Percentiles rank a stretch among this genome's conserved stretches.
phyloP scores from a whole-genome alignment of 192 early-diverging fungal species.

The Coemansia sp. region DNA sequence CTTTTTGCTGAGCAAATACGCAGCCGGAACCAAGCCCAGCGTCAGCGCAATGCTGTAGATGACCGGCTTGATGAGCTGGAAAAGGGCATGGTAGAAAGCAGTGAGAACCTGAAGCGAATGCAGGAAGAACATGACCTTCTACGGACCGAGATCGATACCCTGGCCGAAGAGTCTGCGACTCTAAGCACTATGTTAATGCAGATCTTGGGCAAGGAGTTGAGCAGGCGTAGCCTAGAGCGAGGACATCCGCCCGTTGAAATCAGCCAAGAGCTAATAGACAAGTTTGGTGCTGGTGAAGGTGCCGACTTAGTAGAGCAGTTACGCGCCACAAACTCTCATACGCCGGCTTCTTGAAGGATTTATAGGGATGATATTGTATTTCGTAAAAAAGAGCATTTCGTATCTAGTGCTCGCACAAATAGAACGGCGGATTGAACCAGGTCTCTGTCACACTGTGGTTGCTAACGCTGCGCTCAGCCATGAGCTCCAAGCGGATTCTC shows the following conservation, averaged over 20 bases:
- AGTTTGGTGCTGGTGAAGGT: slow-evolving; percentile 24
- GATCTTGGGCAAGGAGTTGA: slow-evolving; percentile 34
- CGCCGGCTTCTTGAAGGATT: neutral
- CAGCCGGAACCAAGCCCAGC: slow-evolving; percentile 50
- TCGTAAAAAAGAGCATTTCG: neutral
- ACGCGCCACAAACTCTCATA: neutral
- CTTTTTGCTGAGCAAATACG: slow-evolving; percentile 72
- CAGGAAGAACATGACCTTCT: slow-evolving; percentile 21
- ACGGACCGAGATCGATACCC: slow-evolving; percentile 19
- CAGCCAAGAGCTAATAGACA: slow-evolving; percentile 28
- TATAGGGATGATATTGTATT: neutral
- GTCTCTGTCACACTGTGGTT: neutral
- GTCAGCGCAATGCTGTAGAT: slow-evolving; percentile 33
- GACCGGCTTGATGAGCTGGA: slow-evolving; percentile 61
- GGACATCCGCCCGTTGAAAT: slow-evolving; percentile 23
- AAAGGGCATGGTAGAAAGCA: slow-evolving; percentile 31
- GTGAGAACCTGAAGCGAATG: slow-evolving; percentile 44
- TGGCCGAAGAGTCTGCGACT: slow-evolving; percentile 24
- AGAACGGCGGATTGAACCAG: slow-evolving; percentile 16
- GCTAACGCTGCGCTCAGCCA: slow-evolving; percentile 43
- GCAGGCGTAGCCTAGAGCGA: slow-evolving; percentile 14
- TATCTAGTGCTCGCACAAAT: slow-evolving; percentile 33
- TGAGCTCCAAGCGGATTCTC: slow-evolving; percentile 44
- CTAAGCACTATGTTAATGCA: slow-evolving; percentile 40
- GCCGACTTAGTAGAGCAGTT: slow-evolving; percentile 8